Evolutionary conservation across 2,329 filamentous ascomycete species (phyloP).

Genomic region (Aspergillus sp.): DNA sequence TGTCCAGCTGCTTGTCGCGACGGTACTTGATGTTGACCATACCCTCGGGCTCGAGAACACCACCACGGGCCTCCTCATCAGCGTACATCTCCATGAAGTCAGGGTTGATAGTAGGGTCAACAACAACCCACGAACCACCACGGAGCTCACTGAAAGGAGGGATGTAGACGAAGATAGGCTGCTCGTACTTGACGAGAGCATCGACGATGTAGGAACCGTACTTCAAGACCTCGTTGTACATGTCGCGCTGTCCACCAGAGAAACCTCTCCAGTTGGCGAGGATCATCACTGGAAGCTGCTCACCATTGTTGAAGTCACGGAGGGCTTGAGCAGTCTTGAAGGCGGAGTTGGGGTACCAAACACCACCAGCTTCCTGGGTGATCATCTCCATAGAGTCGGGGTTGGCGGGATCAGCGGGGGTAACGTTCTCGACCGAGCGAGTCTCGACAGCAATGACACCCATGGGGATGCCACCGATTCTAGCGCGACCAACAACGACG

Average conservation of each 20-base stretch:
- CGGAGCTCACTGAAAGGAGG: slow-evolving; percentile 93
- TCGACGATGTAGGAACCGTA: slow-evolving; percentile 99
- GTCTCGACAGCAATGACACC: slow-evolving; percentile 98
- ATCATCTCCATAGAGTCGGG: slow-evolving; percentile 97
- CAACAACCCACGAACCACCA: slow-evolving; percentile 98
- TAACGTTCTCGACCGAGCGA: slow-evolving; percentile 92
- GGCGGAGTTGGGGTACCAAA: slow-evolving; percentile 99
- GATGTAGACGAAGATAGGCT: slow-evolving; percentile 98
- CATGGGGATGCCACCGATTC: slow-evolving; percentile 93
- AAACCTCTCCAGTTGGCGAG: slow-evolving; percentile 99
- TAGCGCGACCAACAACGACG: slow-evolving; percentile 92
- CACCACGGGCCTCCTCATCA: slow-evolving; percentile 87
- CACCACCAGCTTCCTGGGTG: slow-evolving; percentile 89
- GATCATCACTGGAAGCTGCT: slow-evolving; percentile 98
- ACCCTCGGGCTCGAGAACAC: slow-evolving; percentile 96
- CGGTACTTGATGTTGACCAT: slow-evolving; percentile 99
- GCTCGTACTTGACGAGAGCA: slow-evolving; percentile 95
- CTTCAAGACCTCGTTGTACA: slow-evolving; percentile 99
- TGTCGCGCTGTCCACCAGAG: slow-evolving; percentile 98
- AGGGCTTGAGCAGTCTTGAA: slow-evolving; percentile 99
- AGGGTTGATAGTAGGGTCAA: slow-evolving; percentile 97
- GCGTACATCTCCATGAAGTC: slow-evolving; percentile 99
- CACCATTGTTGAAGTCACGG: slow-evolving; percentile 97
- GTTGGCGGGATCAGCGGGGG: slow-evolving; percentile 93
- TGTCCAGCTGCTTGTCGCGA: slow-evolving; percentile 93